Evolutionary conservation across 2,329 filamentous ascomycete genomes (phyloP).

Genomic region (Clonostachys rosea): DNA sequence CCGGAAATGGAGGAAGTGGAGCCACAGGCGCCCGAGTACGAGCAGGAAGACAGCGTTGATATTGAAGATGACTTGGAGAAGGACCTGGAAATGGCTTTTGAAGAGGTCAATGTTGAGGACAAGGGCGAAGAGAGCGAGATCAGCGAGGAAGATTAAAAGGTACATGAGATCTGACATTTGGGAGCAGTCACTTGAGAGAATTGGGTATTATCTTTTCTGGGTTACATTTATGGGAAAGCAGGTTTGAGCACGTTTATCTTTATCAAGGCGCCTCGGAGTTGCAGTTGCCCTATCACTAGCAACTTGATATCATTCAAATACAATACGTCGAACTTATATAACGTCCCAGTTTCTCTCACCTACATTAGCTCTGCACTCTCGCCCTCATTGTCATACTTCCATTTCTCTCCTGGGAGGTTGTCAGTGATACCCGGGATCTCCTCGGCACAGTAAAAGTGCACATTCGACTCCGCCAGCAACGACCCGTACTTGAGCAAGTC

Average conservation of each 20-base stretch:
- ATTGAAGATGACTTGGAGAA: conserved; percentile 39
- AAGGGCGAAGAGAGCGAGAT: conserved; percentile 57
- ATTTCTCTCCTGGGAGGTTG: conserved; percentile 19
- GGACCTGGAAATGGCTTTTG: conserved; percentile 44
- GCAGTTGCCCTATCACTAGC: neutral
- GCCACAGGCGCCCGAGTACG: conserved; percentile 14
- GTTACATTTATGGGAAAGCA: neutral
- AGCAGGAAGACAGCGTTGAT: conserved; percentile 22
- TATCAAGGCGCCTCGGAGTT: neutral
- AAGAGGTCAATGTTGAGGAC: conserved; percentile 35
- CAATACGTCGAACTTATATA: neutral
- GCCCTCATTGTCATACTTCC: conserved; percentile 10
- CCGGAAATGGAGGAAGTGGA: neutral
- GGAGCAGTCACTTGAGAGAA: neutral
- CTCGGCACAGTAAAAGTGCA: conserved; percentile 35
- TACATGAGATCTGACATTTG: neutral
- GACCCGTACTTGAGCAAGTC: conserved; percentile 30
- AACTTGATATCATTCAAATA: neutral
- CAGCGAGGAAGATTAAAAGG: conserved; percentile 56
- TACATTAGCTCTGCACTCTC: conserved; percentile 9
- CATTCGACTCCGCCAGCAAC: conserved; percentile 28
- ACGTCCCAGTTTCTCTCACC: neutral
- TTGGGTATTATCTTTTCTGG: neutral
- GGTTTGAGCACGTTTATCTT: neutral
- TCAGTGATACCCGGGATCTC: conserved; percentile 45